A percentile compares a stretch with the other conserved stretches of the same genome.
phyloP scores from a whole-genome alignment of 257 asterid species.

The Plantago major region DNA sequence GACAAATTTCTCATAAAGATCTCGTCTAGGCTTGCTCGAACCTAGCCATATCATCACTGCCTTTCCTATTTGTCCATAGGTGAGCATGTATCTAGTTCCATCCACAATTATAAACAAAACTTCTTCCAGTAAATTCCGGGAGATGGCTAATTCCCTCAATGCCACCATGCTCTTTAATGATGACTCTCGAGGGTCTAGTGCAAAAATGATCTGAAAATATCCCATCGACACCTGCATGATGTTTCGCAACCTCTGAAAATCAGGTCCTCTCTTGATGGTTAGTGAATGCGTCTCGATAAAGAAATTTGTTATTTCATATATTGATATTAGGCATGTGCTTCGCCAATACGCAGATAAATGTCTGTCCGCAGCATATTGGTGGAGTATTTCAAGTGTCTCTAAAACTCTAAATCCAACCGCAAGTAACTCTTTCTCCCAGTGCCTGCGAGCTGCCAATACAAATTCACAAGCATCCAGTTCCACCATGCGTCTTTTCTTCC shows the following conservation, averaged over 20 bases:
- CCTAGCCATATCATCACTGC: slow-evolving; percentile 40
- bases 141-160: slow-evolving; percentile 34
- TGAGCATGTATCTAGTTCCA: slow-evolving; percentile 7
- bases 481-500: slow-evolving; percentile 18
- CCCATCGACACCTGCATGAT: slow-evolving; percentile 16
- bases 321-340: slow-evolving; percentile 30
- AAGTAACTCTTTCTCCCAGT: slow-evolving; percentile 37
- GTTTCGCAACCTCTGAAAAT: slow-evolving; percentile 10
- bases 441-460: slow-evolving; percentile 33
- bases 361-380: slow-evolving; percentile 1
- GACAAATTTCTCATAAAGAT: slow-evolving; percentile 21
- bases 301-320: slow-evolving; percentile 34
- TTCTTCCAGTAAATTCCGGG: slow-evolving; percentile 35
- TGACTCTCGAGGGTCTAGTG: slow-evolving; percentile 33
- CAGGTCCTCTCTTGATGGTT: slow-evolving; percentile 7
- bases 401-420: slow-evolving; percentile 38
- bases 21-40: slow-evolving; percentile 23
- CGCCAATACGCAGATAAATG: slow-evolving; percentile 21
- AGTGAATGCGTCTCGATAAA: slow-evolving; percentile 22
- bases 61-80: slow-evolving; percentile 45
- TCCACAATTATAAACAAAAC: slow-evolving; percentile 16
- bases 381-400: slow-evolving; percentile 32
- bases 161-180: slow-evolving; percentile 26
- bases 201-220: slow-evolving; percentile 37
- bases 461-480: slow-evolving; percentile 35